These are phyloP conservation scores for Massospora cicadina DNA, from an alignment of 371 early-diverging fungal species.

Conservation along the genomic window DNA sequence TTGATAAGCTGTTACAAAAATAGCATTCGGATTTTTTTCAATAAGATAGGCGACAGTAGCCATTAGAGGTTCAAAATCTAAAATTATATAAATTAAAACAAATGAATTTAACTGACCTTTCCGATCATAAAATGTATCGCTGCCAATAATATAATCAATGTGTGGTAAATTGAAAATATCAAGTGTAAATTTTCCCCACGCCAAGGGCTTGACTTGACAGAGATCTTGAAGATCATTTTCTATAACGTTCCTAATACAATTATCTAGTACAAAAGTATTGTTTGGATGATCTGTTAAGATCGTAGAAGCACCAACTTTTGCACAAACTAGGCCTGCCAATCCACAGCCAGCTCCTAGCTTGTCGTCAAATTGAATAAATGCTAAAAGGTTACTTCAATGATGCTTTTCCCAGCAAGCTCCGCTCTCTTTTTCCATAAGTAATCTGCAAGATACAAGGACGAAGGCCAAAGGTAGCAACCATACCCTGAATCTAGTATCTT, in stretches of 20 bases:
- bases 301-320: background rate
- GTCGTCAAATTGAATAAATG: background rate
- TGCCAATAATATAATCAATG: background rate
- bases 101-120: background rate
- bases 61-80: constrained; percentile 5
- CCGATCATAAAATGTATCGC: constrained; percentile 1
- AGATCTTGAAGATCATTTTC: background rate
- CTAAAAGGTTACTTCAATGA: background rate
- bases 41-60: constrained; percentile 1
- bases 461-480: background rate
- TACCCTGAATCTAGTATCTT: background rate
- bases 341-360: background rate
- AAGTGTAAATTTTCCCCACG: background rate
- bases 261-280: background rate
- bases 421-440: background rate
- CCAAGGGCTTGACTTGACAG: background rate
- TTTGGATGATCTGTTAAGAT: background rate
- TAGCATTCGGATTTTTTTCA: constrained; percentile 7
- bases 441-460: background rate
- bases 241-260: background rate
- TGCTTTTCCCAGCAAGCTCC: background rate
- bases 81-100: background rate
- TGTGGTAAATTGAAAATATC: background rate
- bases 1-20: constrained; percentile 1
- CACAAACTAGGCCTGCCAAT: background rate